A percentile compares a stretch with the other conserved stretches of the same genome.
Conservation (phyloP, 306 rosid genomes). For the Lathyrus aphaca region DNA sequence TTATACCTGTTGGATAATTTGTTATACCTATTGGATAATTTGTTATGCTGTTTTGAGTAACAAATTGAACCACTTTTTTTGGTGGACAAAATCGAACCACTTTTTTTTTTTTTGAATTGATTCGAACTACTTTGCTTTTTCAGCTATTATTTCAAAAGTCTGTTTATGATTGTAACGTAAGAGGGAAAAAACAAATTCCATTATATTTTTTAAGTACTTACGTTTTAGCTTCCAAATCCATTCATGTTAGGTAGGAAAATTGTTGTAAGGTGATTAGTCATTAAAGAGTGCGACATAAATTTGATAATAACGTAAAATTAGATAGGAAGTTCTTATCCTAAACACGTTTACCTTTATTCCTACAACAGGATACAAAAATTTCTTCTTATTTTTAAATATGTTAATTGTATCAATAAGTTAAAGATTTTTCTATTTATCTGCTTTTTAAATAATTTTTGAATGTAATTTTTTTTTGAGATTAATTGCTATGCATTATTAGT, state of each 20-base stretch:
- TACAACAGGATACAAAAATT: neutral
- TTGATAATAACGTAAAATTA: neutral
- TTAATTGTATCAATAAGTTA: no score
- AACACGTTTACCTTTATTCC: neutral
- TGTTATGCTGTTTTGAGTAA: neutral
- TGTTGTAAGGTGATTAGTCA: constrained; percentile 3
- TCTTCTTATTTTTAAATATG: no score
- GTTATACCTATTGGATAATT: neutral
- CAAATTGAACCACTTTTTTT: neutral
- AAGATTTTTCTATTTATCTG: no score
- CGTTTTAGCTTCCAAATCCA: constrained; percentile 28
- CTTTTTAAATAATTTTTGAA: no score
- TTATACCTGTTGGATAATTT: neutral
- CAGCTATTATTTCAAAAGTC: neutral
- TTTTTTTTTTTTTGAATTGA: no score
- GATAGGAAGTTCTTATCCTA: constrained; percentile 3
- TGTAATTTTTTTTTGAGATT: no score
- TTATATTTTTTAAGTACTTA: constrained; percentile 9
- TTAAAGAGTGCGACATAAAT: neutral
- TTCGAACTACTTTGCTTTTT: constrained; percentile 26
- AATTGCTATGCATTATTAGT: no score
- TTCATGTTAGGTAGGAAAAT: neutral
- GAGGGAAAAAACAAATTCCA: constrained; percentile 14
- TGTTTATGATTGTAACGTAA: constrained; percentile 34
- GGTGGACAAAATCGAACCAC: no score